Evolutionary conservation across 331 rosid genomes (phyloP), one percentile per base, ranked within the genome.

Genomic region (Acacia pycnantha): DNA sequence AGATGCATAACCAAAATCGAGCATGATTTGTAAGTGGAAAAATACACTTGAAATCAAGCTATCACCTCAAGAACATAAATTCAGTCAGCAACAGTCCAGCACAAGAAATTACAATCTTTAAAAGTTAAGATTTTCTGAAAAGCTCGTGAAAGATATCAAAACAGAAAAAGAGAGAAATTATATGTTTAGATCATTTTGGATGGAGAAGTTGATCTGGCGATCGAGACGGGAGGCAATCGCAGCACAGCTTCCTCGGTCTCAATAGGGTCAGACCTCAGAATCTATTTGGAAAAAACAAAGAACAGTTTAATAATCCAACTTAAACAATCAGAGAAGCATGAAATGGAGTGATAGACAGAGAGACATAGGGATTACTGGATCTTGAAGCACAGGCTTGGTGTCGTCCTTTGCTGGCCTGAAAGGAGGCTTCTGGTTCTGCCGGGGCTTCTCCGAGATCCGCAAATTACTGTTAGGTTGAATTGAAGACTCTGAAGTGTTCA

Each of bases 201-300:
- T 24, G 76, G 37, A 54, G 87, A 46, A 43, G 78, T 65, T 71
- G 88, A 74, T 56, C 62, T 56, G 80, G 84, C 24, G 26, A 84
- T 41, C 1, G 90, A 77, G 74, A 92, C 86, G 18, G 97, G 88
- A 40, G 97, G 97, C 84, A 93, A 78, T 73, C 89, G 90, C 77
- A 91, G 86, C 84, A 95, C 91, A 70, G 94, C 97, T 90, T 95
- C 97, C 85, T 95, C 95, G 19, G 98, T 91, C 79, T 93, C 97
- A 77, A 93, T 90, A 1, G 97, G 97, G 47, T 95, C 97, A 4
- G 97, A 93, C 77, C 98, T 90, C 82, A 92, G 80, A 53, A 95
- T 93, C 98, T 94, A 61, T 11, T 18, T 48, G 43, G 21, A 1
- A 46, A 66, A 15, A 75, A 27, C 27, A 8, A 70, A 77, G 29